These are phyloP conservation scores for Astrephomene gubernaculifera DNA, from an alignment of 139 green algal genomes.

Conservation along the genomic window DNA sequence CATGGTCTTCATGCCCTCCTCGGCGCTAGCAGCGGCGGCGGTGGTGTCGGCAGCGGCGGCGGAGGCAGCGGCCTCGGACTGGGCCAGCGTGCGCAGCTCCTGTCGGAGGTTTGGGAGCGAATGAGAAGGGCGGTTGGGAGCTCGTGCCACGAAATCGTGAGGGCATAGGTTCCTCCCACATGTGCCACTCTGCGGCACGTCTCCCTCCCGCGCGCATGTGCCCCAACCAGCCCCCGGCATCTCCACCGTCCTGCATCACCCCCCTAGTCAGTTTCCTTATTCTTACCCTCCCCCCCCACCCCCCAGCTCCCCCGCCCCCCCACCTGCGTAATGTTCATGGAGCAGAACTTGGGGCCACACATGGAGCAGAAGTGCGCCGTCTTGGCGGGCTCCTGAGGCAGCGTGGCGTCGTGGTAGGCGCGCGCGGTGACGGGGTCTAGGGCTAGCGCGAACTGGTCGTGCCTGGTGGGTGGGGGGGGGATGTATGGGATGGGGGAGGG, in stretches of 20 bases:
- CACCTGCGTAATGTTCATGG: slow-evolving; percentile 91
- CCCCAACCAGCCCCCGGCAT: no score
- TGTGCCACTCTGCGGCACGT: no score
- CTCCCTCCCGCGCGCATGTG: no score
- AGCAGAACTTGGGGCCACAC: slow-evolving; percentile 95
- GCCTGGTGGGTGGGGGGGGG: no score
- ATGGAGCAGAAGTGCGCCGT: slow-evolving; percentile 88
- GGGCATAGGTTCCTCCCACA: no score
- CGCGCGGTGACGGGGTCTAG: slow-evolving; percentile 92
- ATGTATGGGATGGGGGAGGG: no score
- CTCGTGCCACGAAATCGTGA: no score
- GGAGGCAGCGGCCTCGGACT: background rate
- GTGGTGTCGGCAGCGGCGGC: slow-evolving; percentile 18
- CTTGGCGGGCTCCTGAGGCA: slow-evolving; percentile 84
- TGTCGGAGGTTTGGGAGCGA: background rate
- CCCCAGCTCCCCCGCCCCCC: background rate
- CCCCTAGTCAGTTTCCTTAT: no score
- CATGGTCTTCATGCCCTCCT: slow-evolving; percentile 87
- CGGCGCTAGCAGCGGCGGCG: slow-evolving; percentile 9
- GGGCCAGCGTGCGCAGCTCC: slow-evolving; percentile 29
- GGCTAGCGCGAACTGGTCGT: slow-evolving; percentile 95
- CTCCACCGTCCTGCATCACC: no score
- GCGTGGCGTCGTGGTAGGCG: slow-evolving; percentile 89
- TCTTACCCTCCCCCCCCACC: no score
- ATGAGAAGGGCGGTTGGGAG: background rate